A percentile compares a stretch with the other conserved stretches of the same genome.
These are phyloP conservation scores for Elsinoe batatas DNA, from an alignment of 2,329 filamentous ascomycete species.

Conservation along the genomic window DNA sequence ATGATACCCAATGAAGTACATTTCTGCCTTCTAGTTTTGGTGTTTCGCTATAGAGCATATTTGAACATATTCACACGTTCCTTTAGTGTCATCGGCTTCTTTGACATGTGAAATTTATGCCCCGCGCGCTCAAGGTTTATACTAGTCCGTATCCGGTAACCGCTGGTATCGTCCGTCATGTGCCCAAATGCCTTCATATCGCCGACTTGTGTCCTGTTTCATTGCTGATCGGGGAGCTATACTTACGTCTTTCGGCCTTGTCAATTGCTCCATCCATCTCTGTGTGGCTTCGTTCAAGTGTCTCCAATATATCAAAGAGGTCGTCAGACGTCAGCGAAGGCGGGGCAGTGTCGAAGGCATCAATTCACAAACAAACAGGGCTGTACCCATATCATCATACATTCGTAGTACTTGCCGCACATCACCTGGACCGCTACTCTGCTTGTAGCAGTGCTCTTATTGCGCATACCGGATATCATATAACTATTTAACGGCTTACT, in stretches of 20 bases:
- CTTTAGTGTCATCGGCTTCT: background rate
- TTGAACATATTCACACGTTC: too few species aligned
- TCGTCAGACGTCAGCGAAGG: background rate
- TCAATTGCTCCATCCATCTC: background rate
- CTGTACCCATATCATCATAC: background rate
- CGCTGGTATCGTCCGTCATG: constrained; percentile 5
- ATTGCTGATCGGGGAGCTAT: background rate
- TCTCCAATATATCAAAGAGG: too few species aligned
- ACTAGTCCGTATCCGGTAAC: background rate
- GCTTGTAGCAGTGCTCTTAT: background rate
- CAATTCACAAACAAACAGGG: background rate
- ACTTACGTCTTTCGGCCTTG: too few species aligned
- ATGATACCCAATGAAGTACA: too few species aligned
- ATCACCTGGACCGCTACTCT: background rate
- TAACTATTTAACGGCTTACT: too few species aligned
- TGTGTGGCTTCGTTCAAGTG: too few species aligned
- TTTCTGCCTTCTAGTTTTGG: too few species aligned
- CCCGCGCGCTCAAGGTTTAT: background rate
- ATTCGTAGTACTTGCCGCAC: too few species aligned
- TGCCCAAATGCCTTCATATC: background rate
- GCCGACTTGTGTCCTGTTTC: background rate
- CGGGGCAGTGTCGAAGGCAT: background rate
- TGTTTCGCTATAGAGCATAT: too few species aligned
- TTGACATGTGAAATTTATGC: background rate
- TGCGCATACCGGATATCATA: too few species aligned